Evolutionary conservation across 768 basidiomycete species (phyloP).

Genomic region (Mycena crocata): DNA sequence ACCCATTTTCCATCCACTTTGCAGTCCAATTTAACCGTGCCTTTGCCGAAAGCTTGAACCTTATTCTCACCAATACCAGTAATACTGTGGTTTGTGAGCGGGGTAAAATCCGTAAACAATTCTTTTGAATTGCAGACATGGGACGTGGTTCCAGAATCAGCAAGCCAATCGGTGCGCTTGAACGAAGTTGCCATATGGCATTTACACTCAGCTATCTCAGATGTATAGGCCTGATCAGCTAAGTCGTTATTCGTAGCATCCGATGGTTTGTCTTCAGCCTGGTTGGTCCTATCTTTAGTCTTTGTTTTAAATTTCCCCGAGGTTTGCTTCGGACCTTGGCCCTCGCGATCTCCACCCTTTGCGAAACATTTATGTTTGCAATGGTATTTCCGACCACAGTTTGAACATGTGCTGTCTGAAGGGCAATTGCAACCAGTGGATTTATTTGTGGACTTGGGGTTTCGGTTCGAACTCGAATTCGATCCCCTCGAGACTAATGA

Average conservation of each 20-base stretch:
- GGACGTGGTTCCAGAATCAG: background rate
- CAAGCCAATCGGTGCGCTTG: background rate
- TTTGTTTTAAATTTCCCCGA: background rate
- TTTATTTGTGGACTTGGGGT: conserved; percentile 12
- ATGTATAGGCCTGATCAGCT: background rate
- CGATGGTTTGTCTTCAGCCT: background rate
- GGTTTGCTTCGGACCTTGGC: background rate
- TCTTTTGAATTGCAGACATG: background rate
- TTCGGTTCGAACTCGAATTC: conserved; percentile 16
- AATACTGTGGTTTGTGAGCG: background rate
- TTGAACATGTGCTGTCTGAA: conserved; percentile 6
- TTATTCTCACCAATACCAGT: background rate
- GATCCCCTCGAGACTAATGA: conserved; percentile 15
- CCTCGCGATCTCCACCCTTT: conserved; percentile 1
- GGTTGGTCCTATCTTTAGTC: background rate
- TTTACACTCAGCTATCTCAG: background rate
- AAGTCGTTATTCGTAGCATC: background rate
- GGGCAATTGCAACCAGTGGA: conserved; percentile 6
- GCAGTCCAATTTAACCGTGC: background rate
- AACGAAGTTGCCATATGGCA: background rate
- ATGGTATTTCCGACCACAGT: conserved; percentile 7
- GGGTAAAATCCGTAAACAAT: background rate
- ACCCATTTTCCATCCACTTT: background rate
- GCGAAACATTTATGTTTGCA: conserved; percentile 8
- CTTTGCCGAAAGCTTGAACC: too few relatives aligned